These are phyloP conservation scores for Carex scoparia DNA, from an alignment of 176 grass and related monocot genomes.

Conservation along the genomic window DNA sequence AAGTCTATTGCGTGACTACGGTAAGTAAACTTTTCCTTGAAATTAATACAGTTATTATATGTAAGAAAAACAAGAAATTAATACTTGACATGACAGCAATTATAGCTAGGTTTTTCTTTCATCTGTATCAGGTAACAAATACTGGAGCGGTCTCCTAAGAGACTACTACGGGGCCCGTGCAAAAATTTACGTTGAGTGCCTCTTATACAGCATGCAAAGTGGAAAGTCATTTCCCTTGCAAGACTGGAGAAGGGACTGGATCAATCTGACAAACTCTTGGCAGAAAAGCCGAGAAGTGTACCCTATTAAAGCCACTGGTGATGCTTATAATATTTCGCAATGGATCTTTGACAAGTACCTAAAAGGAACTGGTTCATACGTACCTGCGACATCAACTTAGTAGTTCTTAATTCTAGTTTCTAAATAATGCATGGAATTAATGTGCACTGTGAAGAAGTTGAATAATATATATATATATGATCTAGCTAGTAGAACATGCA, in stretches of 20 bases:
- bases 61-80: neutral
- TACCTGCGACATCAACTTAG: neutral
- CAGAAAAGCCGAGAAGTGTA: slow-evolving; percentile 54
- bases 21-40: slow-evolving; percentile 13
- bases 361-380: neutral
- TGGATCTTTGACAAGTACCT: slow-evolving; percentile 50
- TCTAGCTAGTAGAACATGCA: neutral
- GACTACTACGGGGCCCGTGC: slow-evolving; percentile 72
- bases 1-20: slow-evolving; percentile 74
- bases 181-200: slow-evolving; percentile 65
- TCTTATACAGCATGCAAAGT: slow-evolving; percentile 48
- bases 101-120: neutral
- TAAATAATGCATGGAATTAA: neutral
- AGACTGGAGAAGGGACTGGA: slow-evolving; percentile 76
- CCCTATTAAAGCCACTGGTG: slow-evolving; percentile 38
- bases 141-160: slow-evolving; percentile 69
- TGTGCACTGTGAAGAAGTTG: neutral
- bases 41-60: neutral
- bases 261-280: slow-evolving; percentile 73
- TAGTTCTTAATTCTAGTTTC: neutral
- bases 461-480: neutral
- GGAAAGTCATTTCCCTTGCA: slow-evolving; percentile 40
- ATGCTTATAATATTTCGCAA: slow-evolving; percentile 47
- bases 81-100: neutral
- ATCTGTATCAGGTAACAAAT: slow-evolving; percentile 66